Conservation (phyloP, 371 early-diverging fungal species). For the Zancudomyces culisetae region DNA sequence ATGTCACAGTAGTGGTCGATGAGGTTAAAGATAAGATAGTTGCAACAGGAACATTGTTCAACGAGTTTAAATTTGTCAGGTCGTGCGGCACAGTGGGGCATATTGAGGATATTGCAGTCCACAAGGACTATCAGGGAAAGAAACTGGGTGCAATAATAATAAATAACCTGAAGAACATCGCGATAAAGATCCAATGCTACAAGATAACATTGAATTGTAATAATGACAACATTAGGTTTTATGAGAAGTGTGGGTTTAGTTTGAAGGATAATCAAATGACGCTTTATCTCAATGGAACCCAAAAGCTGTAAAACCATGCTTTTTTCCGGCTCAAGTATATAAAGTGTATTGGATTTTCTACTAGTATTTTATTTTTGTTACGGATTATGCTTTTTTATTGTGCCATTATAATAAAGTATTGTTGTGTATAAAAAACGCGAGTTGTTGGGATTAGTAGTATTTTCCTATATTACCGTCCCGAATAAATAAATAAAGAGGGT, state of each 20-base stretch:
- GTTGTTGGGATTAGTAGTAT: too few relatives aligned
- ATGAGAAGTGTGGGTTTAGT: constrained; percentile 78
- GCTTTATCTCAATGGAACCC: constrained; percentile 21
- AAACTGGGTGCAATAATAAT: constrained; percentile 60
- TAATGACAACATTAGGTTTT: constrained; percentile 71
- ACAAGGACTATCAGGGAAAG: constrained; percentile 77
- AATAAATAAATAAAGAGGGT: too few relatives aligned
- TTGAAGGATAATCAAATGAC: constrained; percentile 76
- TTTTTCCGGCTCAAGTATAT: too few relatives aligned
- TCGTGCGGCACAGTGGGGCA: constrained; percentile 76
- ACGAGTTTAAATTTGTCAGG: constrained; percentile 92
- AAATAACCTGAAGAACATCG: constrained; percentile 48
- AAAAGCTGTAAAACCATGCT: neutral
- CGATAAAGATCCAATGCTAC: constrained; percentile 44
- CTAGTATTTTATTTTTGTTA: too few relatives aligned
- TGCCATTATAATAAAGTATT: too few relatives aligned
- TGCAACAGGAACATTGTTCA: constrained; percentile 85
- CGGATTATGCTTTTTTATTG: too few relatives aligned
- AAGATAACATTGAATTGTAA: constrained; percentile 73
- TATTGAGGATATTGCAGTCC: constrained; percentile 89
- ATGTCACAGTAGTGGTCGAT: constrained; percentile 70
- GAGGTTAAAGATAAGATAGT: constrained; percentile 37
- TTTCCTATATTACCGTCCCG: too few relatives aligned
- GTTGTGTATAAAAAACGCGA: too few relatives aligned
- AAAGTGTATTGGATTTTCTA: too few relatives aligned